Percentiles rank a stretch among this genome's conserved stretches.
Conservation (phyloP, 1,284 basidiomycete genomes). For the Microbotryum saponariae region DNA sequence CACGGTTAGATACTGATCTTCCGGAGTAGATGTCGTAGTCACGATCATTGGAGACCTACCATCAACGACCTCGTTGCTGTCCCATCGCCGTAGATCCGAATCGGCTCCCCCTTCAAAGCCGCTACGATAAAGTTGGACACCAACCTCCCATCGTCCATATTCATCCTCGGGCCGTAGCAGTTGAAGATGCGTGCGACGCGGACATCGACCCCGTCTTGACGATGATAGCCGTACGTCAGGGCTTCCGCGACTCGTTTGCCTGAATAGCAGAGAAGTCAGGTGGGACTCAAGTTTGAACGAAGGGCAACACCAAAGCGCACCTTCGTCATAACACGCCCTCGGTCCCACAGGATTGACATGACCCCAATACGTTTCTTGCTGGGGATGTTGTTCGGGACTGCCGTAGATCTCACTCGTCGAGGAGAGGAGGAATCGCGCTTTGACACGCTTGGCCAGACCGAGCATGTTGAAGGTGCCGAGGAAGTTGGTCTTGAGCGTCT, state of each 20-base stretch:
- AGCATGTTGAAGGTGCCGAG: conserved; percentile 84
- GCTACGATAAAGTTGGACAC: conserved; percentile 98
- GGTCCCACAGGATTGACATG: conserved; percentile 85
- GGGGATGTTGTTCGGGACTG: conserved; percentile 76
- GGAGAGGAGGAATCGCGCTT: conserved; percentile 90
- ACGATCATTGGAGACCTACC: conserved; percentile 4
- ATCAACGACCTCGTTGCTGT: conserved; percentile 87
- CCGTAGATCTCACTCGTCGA: conserved; percentile 93
- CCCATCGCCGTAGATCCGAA: conserved; percentile 86
- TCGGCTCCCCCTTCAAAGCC: conserved; percentile 85
- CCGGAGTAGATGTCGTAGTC: neutral
- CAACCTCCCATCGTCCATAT: conserved; percentile 89
- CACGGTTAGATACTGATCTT: conserved; percentile 46
- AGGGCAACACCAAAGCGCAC: too few relatives aligned
- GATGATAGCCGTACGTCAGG: conserved; percentile 85
- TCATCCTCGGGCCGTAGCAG: conserved; percentile 63
- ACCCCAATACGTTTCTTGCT: conserved; percentile 65
- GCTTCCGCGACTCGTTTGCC: conserved; percentile 48
- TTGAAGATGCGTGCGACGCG: conserved; percentile 96
- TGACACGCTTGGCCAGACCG: conserved; percentile 92
- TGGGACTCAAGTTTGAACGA: too few relatives aligned
- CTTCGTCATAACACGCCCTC: conserved; percentile 97
- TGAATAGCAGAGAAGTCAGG: too few relatives aligned
- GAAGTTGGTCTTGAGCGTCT: conserved; percentile 97
- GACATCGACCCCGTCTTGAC: conserved; percentile 89